phyloP scores from a whole-genome alignment of 2,329 filamentous ascomycete species.

The Aspergillaceae sp. region DNA sequence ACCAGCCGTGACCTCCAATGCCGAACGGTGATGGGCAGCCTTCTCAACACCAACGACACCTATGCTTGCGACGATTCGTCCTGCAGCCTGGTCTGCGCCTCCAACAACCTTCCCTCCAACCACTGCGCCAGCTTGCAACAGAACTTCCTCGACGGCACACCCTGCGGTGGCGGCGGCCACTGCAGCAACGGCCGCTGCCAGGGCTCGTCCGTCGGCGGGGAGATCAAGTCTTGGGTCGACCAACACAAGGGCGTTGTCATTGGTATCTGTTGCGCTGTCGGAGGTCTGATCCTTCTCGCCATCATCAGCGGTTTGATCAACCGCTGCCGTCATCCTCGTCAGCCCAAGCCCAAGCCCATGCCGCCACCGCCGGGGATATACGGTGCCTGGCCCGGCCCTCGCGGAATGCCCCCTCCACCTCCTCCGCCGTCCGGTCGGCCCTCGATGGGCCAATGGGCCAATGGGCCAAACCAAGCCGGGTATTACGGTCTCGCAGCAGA shows the following conservation, averaged over 20 bases:
- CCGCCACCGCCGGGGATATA: neutral
- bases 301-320: slow-evolving; percentile 59
- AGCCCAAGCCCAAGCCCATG: slow-evolving; percentile 5
- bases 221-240: slow-evolving; percentile 67
- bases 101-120: slow-evolving; percentile 56
- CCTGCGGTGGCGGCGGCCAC: slow-evolving; percentile 68
- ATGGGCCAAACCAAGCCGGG: slow-evolving; percentile 9
- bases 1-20: slow-evolving; percentile 88
- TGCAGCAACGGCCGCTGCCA: slow-evolving; percentile 72
- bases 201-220: slow-evolving; percentile 59
- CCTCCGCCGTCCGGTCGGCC: neutral
- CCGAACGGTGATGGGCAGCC: slow-evolving; percentile 68
- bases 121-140: slow-evolving; percentile 71
- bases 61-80: slow-evolving; percentile 65
- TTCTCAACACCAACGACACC: slow-evolving; percentile 66
- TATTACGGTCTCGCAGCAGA: slow-evolving; percentile 16
- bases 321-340: slow-evolving; percentile 43
- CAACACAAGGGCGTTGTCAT: slow-evolving; percentile 75
- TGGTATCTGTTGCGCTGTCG: slow-evolving; percentile 63
- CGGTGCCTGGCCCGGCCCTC: slow-evolving; percentile 4
- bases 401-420: slow-evolving; percentile 7
- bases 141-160: slow-evolving; percentile 87
- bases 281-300: slow-evolving; percentile 60
- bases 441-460: slow-evolving; percentile 17
- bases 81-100: slow-evolving; percentile 69